Percentiles rank a stretch among this genome's conserved stretches.
These are phyloP conservation scores for Monilinia vaccinii-corymbosi DNA, from an alignment of 2,329 filamentous ascomycete species.

Conservation along the genomic window DNA sequence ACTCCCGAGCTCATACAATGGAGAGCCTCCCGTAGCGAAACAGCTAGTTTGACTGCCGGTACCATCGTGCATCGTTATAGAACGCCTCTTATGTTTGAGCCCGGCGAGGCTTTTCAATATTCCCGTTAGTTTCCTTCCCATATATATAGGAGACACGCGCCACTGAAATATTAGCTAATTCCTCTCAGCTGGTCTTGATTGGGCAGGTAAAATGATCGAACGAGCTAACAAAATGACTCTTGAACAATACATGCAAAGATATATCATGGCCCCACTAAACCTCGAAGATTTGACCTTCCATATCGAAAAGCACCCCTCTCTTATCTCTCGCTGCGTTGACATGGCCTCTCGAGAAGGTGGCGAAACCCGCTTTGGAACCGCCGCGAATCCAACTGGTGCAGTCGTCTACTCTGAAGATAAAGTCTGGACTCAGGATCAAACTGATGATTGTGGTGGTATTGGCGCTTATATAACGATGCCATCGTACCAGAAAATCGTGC, in stretches of 20 bases:
- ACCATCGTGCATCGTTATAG: background rate
- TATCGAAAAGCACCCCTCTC: background rate
- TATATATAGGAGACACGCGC: background rate
- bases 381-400: background rate
- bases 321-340: background rate
- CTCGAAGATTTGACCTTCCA: slow-evolving; percentile 16
- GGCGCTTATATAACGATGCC: slow-evolving; percentile 3
- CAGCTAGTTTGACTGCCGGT: background rate
- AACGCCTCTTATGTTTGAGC: slow-evolving; percentile 51
- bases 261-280: slow-evolving; percentile 13
- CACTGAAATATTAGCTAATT: background rate
- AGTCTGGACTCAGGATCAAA: background rate
- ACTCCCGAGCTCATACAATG: slow-evolving; percentile 8
- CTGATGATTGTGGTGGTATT: slow-evolving; percentile 6
- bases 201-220: slow-evolving; percentile 42
- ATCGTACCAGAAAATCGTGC: slow-evolving; percentile 11
- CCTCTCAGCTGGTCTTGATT: slow-evolving; percentile 38
- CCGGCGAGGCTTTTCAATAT: slow-evolving; percentile 53
- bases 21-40: slow-evolving; percentile 12
- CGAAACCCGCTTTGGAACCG: background rate
- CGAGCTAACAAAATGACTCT: slow-evolving; percentile 26
- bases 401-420: background rate
- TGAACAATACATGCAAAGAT: slow-evolving; percentile 16
- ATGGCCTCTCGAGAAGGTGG: slow-evolving; percentile 10
- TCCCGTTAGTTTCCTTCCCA: slow-evolving; percentile 46